phyloP scores from a whole-genome alignment of 495 filamentous ascomycete genomes.

The Copromyces sp. region DNA sequence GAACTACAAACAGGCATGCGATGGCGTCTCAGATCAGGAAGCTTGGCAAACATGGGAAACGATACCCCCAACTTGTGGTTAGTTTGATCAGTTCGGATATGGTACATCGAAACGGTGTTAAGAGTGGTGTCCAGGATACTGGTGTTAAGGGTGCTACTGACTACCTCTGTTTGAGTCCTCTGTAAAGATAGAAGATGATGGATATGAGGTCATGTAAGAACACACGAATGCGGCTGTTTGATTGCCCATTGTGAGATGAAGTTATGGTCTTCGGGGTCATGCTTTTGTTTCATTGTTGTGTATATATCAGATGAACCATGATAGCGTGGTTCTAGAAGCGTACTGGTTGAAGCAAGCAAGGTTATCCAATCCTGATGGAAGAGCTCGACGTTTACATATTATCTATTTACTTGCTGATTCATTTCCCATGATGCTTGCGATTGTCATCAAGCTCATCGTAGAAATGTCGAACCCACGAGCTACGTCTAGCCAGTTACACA shows the following conservation, averaged over 20 bases:
- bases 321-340: not conserved
- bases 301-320: not conserved
- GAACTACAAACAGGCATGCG: not conserved
- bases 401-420: not conserved
- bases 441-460: not conserved
- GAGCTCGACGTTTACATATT: not conserved
- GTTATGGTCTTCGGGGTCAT: not conserved
- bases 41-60: not conserved
- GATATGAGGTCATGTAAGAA: not conserved
- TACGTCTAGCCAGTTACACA: not conserved
- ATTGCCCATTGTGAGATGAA: not conserved
- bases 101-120: not conserved
- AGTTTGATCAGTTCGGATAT: not conserved
- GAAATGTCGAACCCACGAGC: not conserved
- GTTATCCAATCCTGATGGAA: not conserved
- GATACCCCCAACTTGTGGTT: not conserved
- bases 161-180: not conserved
- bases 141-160: not conserved
- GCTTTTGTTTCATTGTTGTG: no score
- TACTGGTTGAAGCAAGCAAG: not conserved
- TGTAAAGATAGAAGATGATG: not conserved
- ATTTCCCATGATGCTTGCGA: not conserved
- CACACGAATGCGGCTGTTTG: not conserved
- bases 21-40: not conserved
- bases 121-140: not conserved